Conservation (phyloP, 495 filamentous ascomycete genomes). For the Penicillium manginii region DNA sequence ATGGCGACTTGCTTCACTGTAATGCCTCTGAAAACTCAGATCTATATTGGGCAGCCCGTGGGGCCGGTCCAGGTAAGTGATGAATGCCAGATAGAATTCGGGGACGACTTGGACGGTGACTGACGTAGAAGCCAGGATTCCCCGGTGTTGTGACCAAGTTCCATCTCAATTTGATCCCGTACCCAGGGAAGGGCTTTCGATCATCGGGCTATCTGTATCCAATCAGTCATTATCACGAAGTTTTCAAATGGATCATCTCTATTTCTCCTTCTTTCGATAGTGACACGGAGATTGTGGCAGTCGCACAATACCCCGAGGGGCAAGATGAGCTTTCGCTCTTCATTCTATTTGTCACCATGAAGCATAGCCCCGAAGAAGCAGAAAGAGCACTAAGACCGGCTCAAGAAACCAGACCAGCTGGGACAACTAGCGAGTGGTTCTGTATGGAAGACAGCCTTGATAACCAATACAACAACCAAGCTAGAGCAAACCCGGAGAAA, state of each 20-base stretch:
- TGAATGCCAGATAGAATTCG: background rate
- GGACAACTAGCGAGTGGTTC: conserved; percentile 32
- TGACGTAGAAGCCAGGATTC: conserved; percentile 33
- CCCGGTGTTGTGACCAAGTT: conserved; percentile 54
- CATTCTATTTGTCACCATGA: conserved; percentile 48
- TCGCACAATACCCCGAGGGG: conserved; percentile 34
- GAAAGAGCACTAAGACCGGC: conserved; percentile 33
- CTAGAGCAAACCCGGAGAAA: conserved; percentile 38
- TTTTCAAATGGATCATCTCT: conserved; percentile 47
- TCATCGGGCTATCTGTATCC: conserved; percentile 51
- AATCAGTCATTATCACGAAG: conserved; percentile 39
- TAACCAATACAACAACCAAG: conserved; percentile 45
- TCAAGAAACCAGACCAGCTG: conserved; percentile 39
- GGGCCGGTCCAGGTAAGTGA: conserved; percentile 47
- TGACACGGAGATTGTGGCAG: conserved; percentile 47
- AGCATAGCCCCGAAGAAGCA: conserved; percentile 36
- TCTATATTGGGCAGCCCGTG: conserved; percentile 54
- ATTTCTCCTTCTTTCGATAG: conserved; percentile 40
- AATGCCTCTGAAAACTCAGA: conserved; percentile 46
- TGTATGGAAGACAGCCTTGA: conserved; percentile 43
- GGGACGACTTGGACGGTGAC: background rate
- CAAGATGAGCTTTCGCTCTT: conserved; percentile 34
- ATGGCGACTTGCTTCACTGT: conserved; percentile 39
- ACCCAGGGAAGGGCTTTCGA: conserved; percentile 32
- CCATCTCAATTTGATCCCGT: conserved; percentile 41